A percentile compares a stretch with the other conserved stretches of the same genome.
Evolutionary conservation across 805 yeast species (phyloP).

Genomic region (Starmerella apis): DNA sequence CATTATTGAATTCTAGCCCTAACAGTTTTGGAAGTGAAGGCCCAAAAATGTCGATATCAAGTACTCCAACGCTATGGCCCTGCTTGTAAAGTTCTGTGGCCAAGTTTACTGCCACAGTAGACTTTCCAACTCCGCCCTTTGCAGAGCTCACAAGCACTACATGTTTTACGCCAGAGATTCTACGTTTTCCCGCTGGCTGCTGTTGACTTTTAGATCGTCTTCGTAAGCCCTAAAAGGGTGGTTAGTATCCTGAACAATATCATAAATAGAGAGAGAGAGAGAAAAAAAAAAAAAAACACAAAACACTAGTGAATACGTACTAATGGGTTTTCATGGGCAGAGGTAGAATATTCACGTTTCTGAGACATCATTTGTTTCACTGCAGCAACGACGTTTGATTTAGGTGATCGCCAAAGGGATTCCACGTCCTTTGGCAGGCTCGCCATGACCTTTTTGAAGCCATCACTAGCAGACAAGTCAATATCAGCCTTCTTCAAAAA

Average conservation of each 20-base stretch:
- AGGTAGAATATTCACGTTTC: constrained; percentile 27
- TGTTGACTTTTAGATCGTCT: constrained; percentile 20
- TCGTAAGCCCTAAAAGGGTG: constrained; percentile 36
- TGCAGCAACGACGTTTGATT: constrained; percentile 26
- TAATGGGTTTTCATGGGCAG: constrained; percentile 43
- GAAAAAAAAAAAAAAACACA: not conserved
- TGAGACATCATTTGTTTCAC: constrained; percentile 20
- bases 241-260: constrained; percentile 18
- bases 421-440: constrained; percentile 27
- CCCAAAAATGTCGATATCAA: constrained; percentile 77
- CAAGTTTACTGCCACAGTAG: constrained; percentile 57
- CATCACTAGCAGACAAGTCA: constrained; percentile 14
- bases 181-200: constrained; percentile 27
- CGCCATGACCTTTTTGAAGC: constrained; percentile 17
- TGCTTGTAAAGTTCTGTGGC: constrained; percentile 49
- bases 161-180: constrained; percentile 50
- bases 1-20: constrained; percentile 45
- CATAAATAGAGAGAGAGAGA: not conserved
- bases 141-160: constrained; percentile 62
- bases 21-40: constrained; percentile 70
- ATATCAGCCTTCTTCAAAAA: constrained; percentile 14
- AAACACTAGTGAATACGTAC: constrained; percentile 33
- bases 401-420: constrained; percentile 29
- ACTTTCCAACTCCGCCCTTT: constrained; percentile 75
- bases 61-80: constrained; percentile 53